Evolutionary conservation across 768 basidiomycete species (phyloP).

Genomic region (Suillus sp.): DNA sequence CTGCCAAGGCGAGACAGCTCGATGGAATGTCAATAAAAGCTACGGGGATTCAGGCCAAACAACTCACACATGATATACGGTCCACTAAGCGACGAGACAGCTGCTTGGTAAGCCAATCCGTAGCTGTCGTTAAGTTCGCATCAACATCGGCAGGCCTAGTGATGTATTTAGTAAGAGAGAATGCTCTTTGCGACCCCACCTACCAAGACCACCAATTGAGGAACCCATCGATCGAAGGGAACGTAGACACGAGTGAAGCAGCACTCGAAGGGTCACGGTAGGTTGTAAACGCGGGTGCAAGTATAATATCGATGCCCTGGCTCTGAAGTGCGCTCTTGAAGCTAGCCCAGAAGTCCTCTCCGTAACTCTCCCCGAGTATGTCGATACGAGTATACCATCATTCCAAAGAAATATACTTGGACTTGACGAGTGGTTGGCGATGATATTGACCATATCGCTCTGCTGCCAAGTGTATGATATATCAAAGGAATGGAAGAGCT

Average conservation of each 20-base stretch:
- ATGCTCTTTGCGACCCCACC: constrained; percentile 8
- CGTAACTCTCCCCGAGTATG: constrained; percentile 41
- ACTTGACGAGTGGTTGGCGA: constrained; percentile 28
- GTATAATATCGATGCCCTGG: constrained; percentile 32
- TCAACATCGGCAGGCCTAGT: constrained; percentile 25
- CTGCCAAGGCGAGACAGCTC: constrained; percentile 28
- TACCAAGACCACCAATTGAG: constrained; percentile 40
- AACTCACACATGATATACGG: constrained; percentile 34
- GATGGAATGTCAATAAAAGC: not conserved
- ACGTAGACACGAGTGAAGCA: constrained; percentile 23
- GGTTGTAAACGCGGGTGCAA: constrained; percentile 35
- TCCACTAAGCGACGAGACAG: constrained; percentile 22
- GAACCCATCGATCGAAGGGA: constrained; percentile 32
- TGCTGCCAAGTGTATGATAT: constrained; percentile 32
- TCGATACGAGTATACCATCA: constrained; percentile 34
- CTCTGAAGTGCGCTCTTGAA: constrained; percentile 16
- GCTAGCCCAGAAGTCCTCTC: constrained; percentile 27
- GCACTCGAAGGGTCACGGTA: constrained; percentile 28
- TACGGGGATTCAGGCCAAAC: not conserved
- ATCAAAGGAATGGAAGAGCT: constrained; percentile 39
- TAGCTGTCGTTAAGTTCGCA: constrained; percentile 25
- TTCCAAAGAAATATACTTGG: constrained; percentile 32
- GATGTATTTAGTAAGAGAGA: constrained; percentile 9
- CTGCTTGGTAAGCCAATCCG: constrained; percentile 31
- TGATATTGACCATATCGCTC: constrained; percentile 23